A percentile compares a stretch with the other conserved stretches of the same genome.
phyloP scores from a whole-genome alignment of 2,329 filamentous ascomycete species.

The Penicillium sp. region DNA sequence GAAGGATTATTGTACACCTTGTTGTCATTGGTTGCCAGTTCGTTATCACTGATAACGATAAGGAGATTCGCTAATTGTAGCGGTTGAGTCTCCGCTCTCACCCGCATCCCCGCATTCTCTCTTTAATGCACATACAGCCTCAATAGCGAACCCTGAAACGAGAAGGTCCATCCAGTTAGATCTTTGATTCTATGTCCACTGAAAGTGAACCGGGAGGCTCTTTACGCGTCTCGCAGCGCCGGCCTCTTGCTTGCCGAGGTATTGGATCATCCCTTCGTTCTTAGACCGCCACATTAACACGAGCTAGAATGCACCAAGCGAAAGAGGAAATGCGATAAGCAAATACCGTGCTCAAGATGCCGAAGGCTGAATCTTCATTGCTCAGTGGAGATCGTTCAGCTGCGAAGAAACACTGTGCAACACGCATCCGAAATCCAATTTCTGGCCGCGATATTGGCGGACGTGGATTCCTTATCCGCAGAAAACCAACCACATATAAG shows the following conservation, averaged over 20 bases:
- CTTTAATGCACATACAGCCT: neutral
- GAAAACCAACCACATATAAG: conserved; percentile 7
- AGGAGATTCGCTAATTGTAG: neutral
- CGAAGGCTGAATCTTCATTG: conserved; percentile 24
- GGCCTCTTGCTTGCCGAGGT: conserved; percentile 27
- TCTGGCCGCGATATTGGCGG: conserved; percentile 20
- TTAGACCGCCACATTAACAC: conserved; percentile 7
- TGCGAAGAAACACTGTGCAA: conserved; percentile 25
- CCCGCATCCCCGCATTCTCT: neutral
- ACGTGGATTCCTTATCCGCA: conserved; percentile 16
- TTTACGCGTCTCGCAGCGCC: conserved; percentile 26
- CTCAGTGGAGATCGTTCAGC: conserved; percentile 26
- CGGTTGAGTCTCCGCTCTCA: conserved; percentile 1
- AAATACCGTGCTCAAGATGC: conserved; percentile 26
- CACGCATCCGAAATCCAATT: conserved; percentile 30
- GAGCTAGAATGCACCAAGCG: conserved; percentile 27
- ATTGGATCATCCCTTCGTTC: conserved; percentile 1
- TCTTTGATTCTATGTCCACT: conserved; percentile 8
- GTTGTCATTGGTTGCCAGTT: neutral
- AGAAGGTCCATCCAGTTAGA: neutral
- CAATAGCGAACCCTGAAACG: neutral
- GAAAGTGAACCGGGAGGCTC: conserved; percentile 9
- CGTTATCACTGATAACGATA: neutral
- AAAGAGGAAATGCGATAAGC: conserved; percentile 29
- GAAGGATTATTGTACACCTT: neutral